Conservation (phyloP, 2,329 filamentous ascomycete species). For the Penicillium sp. region DNA sequence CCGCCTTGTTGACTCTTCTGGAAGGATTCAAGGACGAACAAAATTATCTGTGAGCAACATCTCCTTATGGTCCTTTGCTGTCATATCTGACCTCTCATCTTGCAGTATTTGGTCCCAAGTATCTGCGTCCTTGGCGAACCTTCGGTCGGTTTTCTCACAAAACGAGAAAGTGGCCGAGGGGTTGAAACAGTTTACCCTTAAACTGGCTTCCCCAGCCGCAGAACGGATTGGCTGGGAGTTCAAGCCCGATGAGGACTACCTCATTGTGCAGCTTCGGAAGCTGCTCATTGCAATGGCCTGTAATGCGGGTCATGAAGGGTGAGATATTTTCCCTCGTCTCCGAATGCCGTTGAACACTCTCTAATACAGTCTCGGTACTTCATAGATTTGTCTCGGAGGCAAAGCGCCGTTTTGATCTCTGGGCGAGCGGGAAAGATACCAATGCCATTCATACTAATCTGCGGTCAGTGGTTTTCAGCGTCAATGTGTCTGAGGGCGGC, state of each 20-base stretch:
- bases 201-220: slow-evolving; percentile 71
- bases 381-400: slow-evolving; percentile 69
- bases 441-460: slow-evolving; percentile 77
- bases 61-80: background rate
- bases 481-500: slow-evolving; percentile 71
- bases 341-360: background rate
- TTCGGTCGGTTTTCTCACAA: slow-evolving; percentile 82
- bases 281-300: slow-evolving; percentile 75
- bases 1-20: slow-evolving; percentile 77
- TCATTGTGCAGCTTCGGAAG: slow-evolving; percentile 78
- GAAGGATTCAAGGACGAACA: slow-evolving; percentile 79
- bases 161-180: slow-evolving; percentile 70
- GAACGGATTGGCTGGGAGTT: slow-evolving; percentile 86
- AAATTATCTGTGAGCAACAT: slow-evolving; percentile 66
- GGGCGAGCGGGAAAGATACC: slow-evolving; percentile 64
- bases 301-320: slow-evolving; percentile 72
- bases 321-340: slow-evolving; percentile 37
- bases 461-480: slow-evolving; percentile 75
- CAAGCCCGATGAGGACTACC: slow-evolving; percentile 73
- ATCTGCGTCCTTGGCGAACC: slow-evolving; percentile 69
- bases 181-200: slow-evolving; percentile 74
- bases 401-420: slow-evolving; percentile 75
- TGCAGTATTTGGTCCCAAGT: slow-evolving; percentile 78
- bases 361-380: background rate
- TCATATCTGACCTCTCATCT: slow-evolving; percentile 17